These are phyloP conservation scores for Metarhizium album DNA, from an alignment of 2,329 filamentous ascomycete genomes.

Conservation along the genomic window DNA sequence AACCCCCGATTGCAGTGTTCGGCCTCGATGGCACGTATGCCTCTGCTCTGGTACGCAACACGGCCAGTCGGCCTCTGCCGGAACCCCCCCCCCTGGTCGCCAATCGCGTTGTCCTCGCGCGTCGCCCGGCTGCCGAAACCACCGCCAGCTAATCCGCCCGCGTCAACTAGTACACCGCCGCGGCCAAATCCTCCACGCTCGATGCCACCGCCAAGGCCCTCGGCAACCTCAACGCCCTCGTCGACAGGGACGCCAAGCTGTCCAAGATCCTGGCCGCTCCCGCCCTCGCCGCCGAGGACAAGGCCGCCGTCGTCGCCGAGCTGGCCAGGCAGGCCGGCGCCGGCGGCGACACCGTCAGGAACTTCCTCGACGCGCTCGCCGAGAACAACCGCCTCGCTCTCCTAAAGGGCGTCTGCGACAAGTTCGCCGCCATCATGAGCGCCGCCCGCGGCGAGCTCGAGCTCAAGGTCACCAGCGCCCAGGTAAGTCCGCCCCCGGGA, in stretches of 20 bases:
- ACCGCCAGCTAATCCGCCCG: slow-evolving; percentile 5
- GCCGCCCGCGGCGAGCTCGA: slow-evolving; percentile 89
- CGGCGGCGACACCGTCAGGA: slow-evolving; percentile 78
- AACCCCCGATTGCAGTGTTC: slow-evolving; percentile 84
- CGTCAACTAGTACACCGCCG: slow-evolving; percentile 77
- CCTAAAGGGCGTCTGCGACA: slow-evolving; percentile 70
- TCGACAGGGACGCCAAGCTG: slow-evolving; percentile 80
- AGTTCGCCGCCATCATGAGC: slow-evolving; percentile 80
- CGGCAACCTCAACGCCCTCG: slow-evolving; percentile 54
- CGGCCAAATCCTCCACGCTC: slow-evolving; percentile 75
- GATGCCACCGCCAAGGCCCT: slow-evolving; percentile 79
- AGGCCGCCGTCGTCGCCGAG: slow-evolving; percentile 76
- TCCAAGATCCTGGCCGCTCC: slow-evolving; percentile 64
- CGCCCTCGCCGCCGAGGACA: slow-evolving; percentile 68
- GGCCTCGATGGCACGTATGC: slow-evolving; percentile 98
- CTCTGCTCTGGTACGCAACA: slow-evolving; percentile 72
- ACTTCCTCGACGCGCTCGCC: slow-evolving; percentile 82
- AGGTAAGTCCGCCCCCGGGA: slow-evolving; percentile 44
- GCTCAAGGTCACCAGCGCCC: slow-evolving; percentile 80
- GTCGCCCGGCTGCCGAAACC: not conserved
- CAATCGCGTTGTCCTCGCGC: not conserved
- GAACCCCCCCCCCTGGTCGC: not conserved
- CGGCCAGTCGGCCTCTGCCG: not conserved
- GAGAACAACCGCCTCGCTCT: slow-evolving; percentile 92
- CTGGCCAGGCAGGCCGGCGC: slow-evolving; percentile 71